phyloP scores from a whole-genome alignment of 345 rosid species.

The Limnanthes douglasii region DNA sequence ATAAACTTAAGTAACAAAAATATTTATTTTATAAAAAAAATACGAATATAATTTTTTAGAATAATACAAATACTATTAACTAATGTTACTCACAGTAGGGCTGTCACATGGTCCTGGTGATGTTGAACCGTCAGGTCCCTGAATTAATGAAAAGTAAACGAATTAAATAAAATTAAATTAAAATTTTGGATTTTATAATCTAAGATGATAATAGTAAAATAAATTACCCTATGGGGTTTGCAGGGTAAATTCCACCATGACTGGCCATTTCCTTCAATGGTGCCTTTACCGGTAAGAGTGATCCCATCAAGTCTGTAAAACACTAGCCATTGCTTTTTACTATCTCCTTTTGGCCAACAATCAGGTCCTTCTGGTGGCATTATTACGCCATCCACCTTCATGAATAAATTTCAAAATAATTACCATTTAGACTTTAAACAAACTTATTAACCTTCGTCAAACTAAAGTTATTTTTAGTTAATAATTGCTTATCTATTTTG shows the following conservation, averaged over 20 bases:
- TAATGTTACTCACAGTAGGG: conserved; percentile 79
- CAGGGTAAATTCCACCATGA: conserved; percentile 99
- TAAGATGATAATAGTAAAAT: not conserved
- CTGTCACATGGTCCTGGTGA: conserved; percentile 62
- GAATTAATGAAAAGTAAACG: conserved; percentile 2
- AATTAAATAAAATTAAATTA: not conserved
- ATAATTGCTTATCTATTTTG: too few species aligned
- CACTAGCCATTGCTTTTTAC: conserved; percentile 76
- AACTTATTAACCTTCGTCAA: too few species aligned
- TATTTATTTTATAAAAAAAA: not conserved
- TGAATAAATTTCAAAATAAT: too few species aligned
- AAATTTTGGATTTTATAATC: not conserved
- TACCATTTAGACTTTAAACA: too few species aligned
- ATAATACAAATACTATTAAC: too few species aligned
- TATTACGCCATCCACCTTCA: conserved; percentile 61
- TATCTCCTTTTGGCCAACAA: conserved; percentile 65
- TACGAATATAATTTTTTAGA: not conserved
- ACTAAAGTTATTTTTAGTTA: too few species aligned
- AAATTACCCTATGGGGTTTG: conserved; percentile 85
- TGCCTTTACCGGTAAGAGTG: conserved; percentile 63
- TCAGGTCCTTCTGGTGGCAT: conserved; percentile 95
- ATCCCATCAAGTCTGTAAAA: conserved; percentile 56
- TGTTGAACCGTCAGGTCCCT: conserved; percentile 64
- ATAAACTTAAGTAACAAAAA: not conserved
- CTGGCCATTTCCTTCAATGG: conserved; percentile 91